Evolutionary conservation across 352 stramenopile species (phyloP).

Genomic region (Pythium aristosporum): DNA sequence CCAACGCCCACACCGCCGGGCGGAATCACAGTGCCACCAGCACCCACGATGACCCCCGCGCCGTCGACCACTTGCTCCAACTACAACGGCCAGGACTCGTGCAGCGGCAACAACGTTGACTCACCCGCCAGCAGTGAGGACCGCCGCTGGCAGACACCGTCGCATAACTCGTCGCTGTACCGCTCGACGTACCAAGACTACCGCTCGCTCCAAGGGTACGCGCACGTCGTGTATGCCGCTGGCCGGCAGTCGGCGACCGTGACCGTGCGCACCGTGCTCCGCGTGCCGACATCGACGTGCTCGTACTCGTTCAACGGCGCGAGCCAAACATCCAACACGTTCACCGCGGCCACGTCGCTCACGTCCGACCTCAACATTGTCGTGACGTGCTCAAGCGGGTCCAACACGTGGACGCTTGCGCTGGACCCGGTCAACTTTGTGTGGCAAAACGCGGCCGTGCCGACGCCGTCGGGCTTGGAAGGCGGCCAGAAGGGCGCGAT

Average conservation of each 20-base stretch:
- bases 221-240: constrained; percentile 40
- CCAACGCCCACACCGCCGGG: constrained; percentile 9
- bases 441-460: constrained; percentile 46
- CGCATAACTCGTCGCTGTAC: constrained; percentile 37
- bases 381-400: constrained; percentile 25
- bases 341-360: constrained; percentile 28
- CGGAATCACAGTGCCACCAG: not conserved
- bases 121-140: constrained; percentile 14
- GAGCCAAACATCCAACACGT: constrained; percentile 21
- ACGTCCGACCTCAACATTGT: constrained; percentile 35
- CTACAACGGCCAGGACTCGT: constrained; percentile 16
- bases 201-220: constrained; percentile 35
- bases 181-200: constrained; percentile 44
- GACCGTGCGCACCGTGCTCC: constrained; percentile 36
- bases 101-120: constrained; percentile 4
- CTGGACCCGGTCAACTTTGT: constrained; percentile 70
- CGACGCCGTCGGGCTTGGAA: constrained; percentile 33
- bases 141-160: constrained; percentile 49
- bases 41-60: constrained; percentile 6
- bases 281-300: constrained; percentile 28
- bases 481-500: constrained; percentile 58
- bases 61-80: constrained; percentile 28
- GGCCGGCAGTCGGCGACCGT: constrained; percentile 38
- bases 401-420: constrained; percentile 34
- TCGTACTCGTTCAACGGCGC: constrained; percentile 42